A percentile compares a stretch with the other conserved stretches of the same genome.
Evolutionary conservation across 78 protist species (phyloP).

Genomic region (Dictyostelium brefeldianum): DNA sequence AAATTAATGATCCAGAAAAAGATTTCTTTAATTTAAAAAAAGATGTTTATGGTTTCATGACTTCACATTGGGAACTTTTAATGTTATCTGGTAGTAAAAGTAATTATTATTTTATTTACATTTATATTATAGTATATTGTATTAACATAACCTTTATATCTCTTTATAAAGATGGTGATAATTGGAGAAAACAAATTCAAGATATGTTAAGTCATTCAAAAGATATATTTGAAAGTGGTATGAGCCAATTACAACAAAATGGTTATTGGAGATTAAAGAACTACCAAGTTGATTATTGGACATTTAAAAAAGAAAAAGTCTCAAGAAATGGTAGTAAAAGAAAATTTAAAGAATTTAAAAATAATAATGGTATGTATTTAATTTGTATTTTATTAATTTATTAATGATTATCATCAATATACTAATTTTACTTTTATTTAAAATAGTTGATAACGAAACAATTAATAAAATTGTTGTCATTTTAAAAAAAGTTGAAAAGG

Average conservation of each 20-base stretch:
- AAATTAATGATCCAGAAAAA: conserved; percentile 14
- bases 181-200: conserved; percentile 76
- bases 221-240: conserved; percentile 55
- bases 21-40: conserved; percentile 59
- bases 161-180: conserved; percentile 62
- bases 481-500: conserved; percentile 2
- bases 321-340: background rate
- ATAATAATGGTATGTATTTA: background rate
- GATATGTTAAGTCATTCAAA: conserved; percentile 75
- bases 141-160: too few species aligned
- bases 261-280: conserved; percentile 51
- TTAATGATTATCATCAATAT: background rate
- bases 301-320: background rate
- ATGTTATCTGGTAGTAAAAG: conserved; percentile 2
- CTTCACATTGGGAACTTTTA: conserved; percentile 37
- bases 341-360: background rate
- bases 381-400: too few species aligned
- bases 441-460: background rate
- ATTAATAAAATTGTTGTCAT: background rate
- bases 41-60: conserved; percentile 61
- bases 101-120: too few species aligned
- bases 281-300: background rate
- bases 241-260: conserved; percentile 53
- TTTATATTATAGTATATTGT: too few species aligned
- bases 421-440: background rate